These are phyloP conservation scores for Diplodia intermedia DNA, from an alignment of 2,329 filamentous ascomycete genomes.

Conservation along the genomic window DNA sequence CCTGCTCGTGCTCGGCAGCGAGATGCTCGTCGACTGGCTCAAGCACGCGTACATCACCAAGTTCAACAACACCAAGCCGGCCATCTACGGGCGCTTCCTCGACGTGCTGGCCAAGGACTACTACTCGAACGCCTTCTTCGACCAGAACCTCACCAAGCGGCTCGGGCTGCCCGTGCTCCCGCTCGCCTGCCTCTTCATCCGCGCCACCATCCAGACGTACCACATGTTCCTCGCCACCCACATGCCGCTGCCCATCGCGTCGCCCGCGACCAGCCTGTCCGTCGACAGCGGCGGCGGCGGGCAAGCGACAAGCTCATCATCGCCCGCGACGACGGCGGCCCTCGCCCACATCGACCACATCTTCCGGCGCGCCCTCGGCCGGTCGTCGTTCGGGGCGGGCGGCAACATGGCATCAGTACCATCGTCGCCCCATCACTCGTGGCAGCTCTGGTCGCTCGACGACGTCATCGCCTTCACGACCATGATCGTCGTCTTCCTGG, in stretches of 20 bases:
- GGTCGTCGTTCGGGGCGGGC: slow-evolving; percentile 69
- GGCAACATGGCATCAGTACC: slow-evolving; percentile 35
- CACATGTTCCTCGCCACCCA: slow-evolving; percentile 96
- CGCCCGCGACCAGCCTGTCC: slow-evolving; percentile 69
- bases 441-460: slow-evolving; percentile 67
- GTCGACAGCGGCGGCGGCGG: slow-evolving; percentile 55
- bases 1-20: slow-evolving; percentile 89
- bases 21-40: slow-evolving; percentile 95
- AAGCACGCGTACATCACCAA: slow-evolving; percentile 99
- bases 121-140: slow-evolving; percentile 91
- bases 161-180: slow-evolving; percentile 92
- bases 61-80: slow-evolving; percentile 95
- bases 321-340: slow-evolving; percentile 77
- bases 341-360: slow-evolving; percentile 80
- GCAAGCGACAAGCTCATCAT: slow-evolving; percentile 50
- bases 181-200: slow-evolving; percentile 91
- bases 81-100: slow-evolving; percentile 85
- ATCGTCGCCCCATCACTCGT: slow-evolving; percentile 40
- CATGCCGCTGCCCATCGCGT: slow-evolving; percentile 74
- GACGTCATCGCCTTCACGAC: slow-evolving; percentile 77
- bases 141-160: slow-evolving; percentile 86
- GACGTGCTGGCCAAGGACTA: slow-evolving; percentile 98
- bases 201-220: slow-evolving; percentile 93
- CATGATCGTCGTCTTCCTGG: slow-evolving; percentile 86
- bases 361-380: slow-evolving; percentile 77